A percentile compares a stretch with the other conserved stretches of the same genome.
Evolutionary conservation across 331 rosid species (phyloP).

Genomic region (Malus hybrid): DNA sequence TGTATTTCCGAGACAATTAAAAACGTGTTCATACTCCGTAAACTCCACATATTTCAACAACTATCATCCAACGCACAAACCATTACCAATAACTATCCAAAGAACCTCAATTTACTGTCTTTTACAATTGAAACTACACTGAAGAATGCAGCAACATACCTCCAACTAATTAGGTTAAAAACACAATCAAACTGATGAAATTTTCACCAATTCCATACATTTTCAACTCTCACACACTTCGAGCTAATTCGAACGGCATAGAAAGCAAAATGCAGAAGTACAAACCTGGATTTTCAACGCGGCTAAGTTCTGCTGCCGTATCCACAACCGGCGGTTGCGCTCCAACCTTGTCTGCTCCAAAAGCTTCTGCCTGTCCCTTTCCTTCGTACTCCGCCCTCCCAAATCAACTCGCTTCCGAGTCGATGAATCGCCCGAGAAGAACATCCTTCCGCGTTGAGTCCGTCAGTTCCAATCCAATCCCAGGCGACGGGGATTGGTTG

Average conservation of each 20-base stretch:
- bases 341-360: slow-evolving; percentile 86
- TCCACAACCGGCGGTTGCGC: slow-evolving; percentile 62
- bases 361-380: slow-evolving; percentile 83
- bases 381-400: slow-evolving; percentile 93
- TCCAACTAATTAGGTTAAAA: background rate
- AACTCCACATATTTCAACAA: background rate
- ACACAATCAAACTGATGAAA: background rate
- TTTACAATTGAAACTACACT: background rate
- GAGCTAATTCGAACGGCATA: background rate
- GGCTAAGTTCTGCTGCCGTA: slow-evolving; percentile 69
- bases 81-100: background rate
- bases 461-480: slow-evolving; percentile 27
- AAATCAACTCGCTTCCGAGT: slow-evolving; percentile 92
- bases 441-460: slow-evolving; percentile 38
- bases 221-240: background rate
- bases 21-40: background rate
- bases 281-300: slow-evolving; percentile 77
- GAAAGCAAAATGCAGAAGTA: background rate
- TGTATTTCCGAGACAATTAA: background rate
- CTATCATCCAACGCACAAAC: background rate
- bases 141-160: background rate
- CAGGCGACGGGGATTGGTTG: background rate
- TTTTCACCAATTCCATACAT: background rate
- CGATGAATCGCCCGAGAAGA: slow-evolving; percentile 92
- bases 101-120: background rate